phyloP scores from a whole-genome alignment of 257 asterid species.

The Coffea eugenioides region DNA sequence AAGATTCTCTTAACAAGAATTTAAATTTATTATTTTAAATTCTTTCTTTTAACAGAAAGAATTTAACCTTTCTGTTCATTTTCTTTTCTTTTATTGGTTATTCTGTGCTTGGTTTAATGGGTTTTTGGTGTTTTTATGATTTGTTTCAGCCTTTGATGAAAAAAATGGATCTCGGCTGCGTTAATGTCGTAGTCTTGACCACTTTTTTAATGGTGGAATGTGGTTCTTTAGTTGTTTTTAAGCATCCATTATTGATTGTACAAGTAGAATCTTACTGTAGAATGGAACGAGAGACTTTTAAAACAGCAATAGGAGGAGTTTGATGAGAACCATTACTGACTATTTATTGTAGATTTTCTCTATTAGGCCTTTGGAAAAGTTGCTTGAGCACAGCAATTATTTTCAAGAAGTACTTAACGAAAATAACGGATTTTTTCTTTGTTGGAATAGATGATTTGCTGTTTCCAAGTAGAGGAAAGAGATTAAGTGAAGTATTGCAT shows the following conservation, averaged over 20 bases:
- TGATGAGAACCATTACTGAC: slow-evolving; percentile 17
- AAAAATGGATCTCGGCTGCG: slow-evolving; percentile 27
- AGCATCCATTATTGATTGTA: slow-evolving; percentile 29
- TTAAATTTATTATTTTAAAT: no score
- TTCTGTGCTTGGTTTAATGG: not conserved
- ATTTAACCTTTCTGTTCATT: not conserved
- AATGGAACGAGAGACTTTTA: slow-evolving; percentile 17
- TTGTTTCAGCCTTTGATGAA: slow-evolving; percentile 6
- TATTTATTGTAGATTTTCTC: not conserved
- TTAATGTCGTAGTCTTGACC: slow-evolving; percentile 16
- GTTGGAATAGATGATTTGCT: slow-evolving; percentile 1
- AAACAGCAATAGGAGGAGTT: not conserved
- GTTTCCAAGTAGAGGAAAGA: slow-evolving; percentile 9
- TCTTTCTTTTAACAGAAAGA: no score
- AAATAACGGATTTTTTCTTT: not conserved
- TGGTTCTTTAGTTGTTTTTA: slow-evolving; percentile 5
- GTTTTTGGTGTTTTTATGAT: not conserved
- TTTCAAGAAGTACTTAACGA: not conserved
- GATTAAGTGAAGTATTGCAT: not conserved
- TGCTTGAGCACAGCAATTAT: slow-evolving; percentile 4
- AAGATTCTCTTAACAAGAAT: no score
- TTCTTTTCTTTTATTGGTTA: not conserved
- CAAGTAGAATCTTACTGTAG: not conserved
- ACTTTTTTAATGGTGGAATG: not conserved
- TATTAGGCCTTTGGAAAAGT: slow-evolving; percentile 11